Percentiles rank a stretch among this genome's conserved stretches.
phyloP scores from a whole-genome alignment of 176 grass and related monocot genomes.

The Carex parvula region DNA sequence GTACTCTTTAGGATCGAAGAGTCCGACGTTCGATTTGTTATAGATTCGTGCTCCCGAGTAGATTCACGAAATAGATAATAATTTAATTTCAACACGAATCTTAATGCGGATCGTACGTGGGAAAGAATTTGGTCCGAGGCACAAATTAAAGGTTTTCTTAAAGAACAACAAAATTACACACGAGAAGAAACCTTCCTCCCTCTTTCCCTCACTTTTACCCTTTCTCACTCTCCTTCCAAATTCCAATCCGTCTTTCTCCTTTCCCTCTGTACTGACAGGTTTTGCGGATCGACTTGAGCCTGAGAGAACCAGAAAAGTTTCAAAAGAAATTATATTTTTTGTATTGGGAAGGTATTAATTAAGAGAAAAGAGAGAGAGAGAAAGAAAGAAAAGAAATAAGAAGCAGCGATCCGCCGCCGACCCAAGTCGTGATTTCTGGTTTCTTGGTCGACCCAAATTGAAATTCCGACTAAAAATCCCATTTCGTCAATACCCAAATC shows the following conservation, averaged over 20 bases:
- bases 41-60: no score
- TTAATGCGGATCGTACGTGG: no score
- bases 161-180: conserved; percentile 7
- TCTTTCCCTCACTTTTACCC: conserved; percentile 9
- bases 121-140: neutral
- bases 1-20: no score
- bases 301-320: neutral
- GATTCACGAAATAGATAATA: no score
- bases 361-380: neutral
- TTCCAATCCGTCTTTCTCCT: neutral
- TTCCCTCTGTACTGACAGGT: neutral
- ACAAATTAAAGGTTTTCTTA: neutral
- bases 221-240: neutral
- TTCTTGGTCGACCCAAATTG: neutral
- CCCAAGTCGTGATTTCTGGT: conserved; percentile 14
- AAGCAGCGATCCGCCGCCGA: conserved; percentile 25
- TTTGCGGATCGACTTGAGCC: neutral
- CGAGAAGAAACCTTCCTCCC: neutral
- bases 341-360: neutral
- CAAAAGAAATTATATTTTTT: neutral
- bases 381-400: neutral
- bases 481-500: conserved; percentile 19
- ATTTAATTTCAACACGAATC: no score
- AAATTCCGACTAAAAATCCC: neutral
- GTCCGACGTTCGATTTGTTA: no score